These are phyloP conservation scores for Aspergillus sp. DNA, from an alignment of 2,329 filamentous ascomycete genomes.

Conservation along the genomic window DNA sequence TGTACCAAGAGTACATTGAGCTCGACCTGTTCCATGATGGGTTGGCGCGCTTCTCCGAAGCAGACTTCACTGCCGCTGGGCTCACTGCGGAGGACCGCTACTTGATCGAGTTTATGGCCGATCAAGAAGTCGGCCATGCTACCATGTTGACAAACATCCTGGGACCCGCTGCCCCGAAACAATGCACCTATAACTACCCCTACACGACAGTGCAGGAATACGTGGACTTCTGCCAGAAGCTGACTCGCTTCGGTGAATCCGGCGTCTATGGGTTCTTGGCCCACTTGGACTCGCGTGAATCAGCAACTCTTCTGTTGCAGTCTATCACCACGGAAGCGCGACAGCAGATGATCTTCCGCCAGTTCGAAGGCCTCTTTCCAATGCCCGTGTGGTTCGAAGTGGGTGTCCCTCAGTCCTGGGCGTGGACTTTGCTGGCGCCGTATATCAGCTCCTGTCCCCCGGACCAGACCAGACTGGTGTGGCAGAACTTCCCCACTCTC, in stretches of 20 bases:
- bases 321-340: slow-evolving; percentile 76
- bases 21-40: slow-evolving; percentile 79
- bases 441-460: slow-evolving; percentile 75
- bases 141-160: slow-evolving; percentile 77
- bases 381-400: slow-evolving; percentile 82
- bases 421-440: slow-evolving; percentile 77
- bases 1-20: slow-evolving; percentile 85
- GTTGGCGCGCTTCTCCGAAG: slow-evolving; percentile 64
- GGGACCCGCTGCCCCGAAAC: slow-evolving; percentile 65
- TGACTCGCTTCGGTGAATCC: slow-evolving; percentile 78
- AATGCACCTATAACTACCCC: slow-evolving; percentile 82
- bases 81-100: slow-evolving; percentile 67
- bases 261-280: slow-evolving; percentile 79
- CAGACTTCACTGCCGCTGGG: slow-evolving; percentile 68
- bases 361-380: slow-evolving; percentile 75
- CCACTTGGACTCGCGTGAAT: slow-evolving; percentile 74
- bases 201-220: slow-evolving; percentile 72
- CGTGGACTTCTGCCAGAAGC: slow-evolving; percentile 79
- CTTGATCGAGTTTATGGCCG: slow-evolving; percentile 72
- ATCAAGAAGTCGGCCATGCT: slow-evolving; percentile 76
- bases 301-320: slow-evolving; percentile 70
- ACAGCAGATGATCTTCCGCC: slow-evolving; percentile 81
- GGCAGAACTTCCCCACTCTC: slow-evolving; percentile 80
- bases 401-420: slow-evolving; percentile 80
- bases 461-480: slow-evolving; percentile 71